Evolutionary conservation across 2,329 filamentous ascomycete species (phyloP).

Genomic region (Lasiodiplodia citricola): DNA sequence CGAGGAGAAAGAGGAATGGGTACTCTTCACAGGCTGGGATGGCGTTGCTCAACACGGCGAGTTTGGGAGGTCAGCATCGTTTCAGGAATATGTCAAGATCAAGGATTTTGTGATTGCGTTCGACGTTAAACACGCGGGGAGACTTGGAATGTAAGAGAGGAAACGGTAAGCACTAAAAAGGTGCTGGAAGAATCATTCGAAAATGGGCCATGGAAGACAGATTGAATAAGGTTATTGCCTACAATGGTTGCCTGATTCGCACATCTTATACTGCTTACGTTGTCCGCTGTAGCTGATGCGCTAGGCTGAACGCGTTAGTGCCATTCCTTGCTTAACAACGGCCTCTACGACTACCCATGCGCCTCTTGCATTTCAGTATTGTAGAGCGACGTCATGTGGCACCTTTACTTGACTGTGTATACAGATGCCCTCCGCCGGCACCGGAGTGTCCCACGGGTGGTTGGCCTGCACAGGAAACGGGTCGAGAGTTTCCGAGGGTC

Average conservation of each 20-base stretch:
- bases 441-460: neutral
- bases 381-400: no score
- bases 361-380: neutral
- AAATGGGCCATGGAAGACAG: no score
- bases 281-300: neutral
- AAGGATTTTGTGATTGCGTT: slow-evolving; percentile 30
- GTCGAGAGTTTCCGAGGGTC: neutral
- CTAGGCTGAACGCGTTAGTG: neutral
- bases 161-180: no score
- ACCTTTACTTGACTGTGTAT: no score
- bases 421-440: neutral
- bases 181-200: neutral
- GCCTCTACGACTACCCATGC: neutral
- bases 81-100: slow-evolving; percentile 36
- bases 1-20: slow-evolving; percentile 47
- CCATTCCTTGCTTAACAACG: neutral
- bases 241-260: no score
- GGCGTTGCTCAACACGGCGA: slow-evolving; percentile 41
- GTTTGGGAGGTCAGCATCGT: slow-evolving; percentile 43
- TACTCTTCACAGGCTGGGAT: slow-evolving; percentile 49
- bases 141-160: slow-evolving; percentile 30
- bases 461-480: neutral
- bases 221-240: no score
- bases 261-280: no score
- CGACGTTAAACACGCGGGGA: slow-evolving; percentile 37